A percentile compares a stretch with the other conserved stretches of the same genome.
Evolutionary conservation across 495 filamentous ascomycete genomes (phyloP).

Genomic region (Symbiotaphrina buchneri): DNA sequence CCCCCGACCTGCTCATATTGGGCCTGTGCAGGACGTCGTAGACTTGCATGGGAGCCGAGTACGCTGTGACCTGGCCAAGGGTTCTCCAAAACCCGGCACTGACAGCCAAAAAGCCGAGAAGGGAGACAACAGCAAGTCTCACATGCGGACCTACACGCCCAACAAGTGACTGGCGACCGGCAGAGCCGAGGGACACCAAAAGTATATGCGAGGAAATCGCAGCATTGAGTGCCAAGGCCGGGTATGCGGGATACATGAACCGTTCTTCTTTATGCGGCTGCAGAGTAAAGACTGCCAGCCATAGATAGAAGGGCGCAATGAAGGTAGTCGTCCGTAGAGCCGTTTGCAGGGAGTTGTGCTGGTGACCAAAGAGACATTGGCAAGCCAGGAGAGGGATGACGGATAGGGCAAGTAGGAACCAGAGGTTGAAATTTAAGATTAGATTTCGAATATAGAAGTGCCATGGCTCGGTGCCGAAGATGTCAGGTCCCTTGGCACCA

Average conservation of each 20-base stretch:
- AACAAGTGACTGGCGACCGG: slow-evolving; percentile 37
- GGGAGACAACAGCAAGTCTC: slow-evolving; percentile 37
- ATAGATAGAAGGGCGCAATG: slow-evolving; percentile 74
- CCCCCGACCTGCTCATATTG: slow-evolving; percentile 27
- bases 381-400: slow-evolving; percentile 37
- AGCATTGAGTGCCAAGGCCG: slow-evolving; percentile 77
- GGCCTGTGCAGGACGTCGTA: slow-evolving; percentile 32
- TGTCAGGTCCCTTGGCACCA: slow-evolving; percentile 57
- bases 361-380: slow-evolving; percentile 20
- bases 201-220: slow-evolving; percentile 66
- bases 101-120: slow-evolving; percentile 30
- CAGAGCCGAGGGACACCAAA: no score
- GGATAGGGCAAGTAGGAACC: slow-evolving; percentile 66
- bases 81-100: slow-evolving; percentile 46
- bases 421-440: slow-evolving; percentile 83
- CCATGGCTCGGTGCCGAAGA: slow-evolving; percentile 96
- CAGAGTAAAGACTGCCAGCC: slow-evolving; percentile 74
- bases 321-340: slow-evolving; percentile 52
- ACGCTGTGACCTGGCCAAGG: slow-evolving; percentile 63
- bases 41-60: slow-evolving; percentile 63
- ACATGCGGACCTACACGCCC: slow-evolving; percentile 46
- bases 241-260: slow-evolving; percentile 97
- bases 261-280: slow-evolving; percentile 97
- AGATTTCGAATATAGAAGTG: slow-evolving; percentile 89
- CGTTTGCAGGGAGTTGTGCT: slow-evolving; percentile 19